Conservation (phyloP, 2,329 filamentous ascomycete species). For the Helotiales sp. region DNA sequence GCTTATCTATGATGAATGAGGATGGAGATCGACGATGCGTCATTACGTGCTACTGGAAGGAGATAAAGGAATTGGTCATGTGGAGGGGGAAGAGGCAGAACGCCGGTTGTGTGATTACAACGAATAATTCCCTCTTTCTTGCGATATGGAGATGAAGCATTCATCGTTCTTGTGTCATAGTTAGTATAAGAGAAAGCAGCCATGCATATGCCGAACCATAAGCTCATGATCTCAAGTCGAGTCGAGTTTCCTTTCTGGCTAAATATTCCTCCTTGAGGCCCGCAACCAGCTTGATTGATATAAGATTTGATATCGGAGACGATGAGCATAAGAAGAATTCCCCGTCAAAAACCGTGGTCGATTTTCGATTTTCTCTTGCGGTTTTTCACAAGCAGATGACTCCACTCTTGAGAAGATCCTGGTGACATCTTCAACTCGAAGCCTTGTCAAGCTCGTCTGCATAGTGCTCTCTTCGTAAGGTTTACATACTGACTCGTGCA, state of each 20-base stretch:
- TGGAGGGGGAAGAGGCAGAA: neutral
- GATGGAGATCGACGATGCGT: constrained; percentile 10
- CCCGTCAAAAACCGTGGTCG: neutral
- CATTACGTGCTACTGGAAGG: neutral
- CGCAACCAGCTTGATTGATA: neutral
- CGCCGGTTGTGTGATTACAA: neutral
- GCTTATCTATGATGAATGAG: constrained; percentile 16
- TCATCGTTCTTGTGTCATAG: neutral
- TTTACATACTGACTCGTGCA: constrained; percentile 11
- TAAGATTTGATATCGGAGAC: constrained; percentile 3
- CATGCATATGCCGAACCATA: neutral
- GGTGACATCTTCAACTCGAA: neutral
- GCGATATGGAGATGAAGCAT: neutral
- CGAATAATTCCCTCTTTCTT: neutral
- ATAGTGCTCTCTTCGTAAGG: neutral
- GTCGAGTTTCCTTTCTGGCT: neutral
- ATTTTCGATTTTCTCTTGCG: neutral
- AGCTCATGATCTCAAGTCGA: neutral
- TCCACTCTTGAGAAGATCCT: neutral
- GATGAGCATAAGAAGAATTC: neutral
- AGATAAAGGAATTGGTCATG: constrained; percentile 4
- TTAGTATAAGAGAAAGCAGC: neutral
- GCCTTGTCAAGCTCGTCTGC: neutral
- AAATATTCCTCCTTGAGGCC: neutral
- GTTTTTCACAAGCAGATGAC: neutral